Evolutionary conservation across 2,329 filamentous ascomycete genomes (phyloP).

Genomic region (Aureobasidium sp.): DNA sequence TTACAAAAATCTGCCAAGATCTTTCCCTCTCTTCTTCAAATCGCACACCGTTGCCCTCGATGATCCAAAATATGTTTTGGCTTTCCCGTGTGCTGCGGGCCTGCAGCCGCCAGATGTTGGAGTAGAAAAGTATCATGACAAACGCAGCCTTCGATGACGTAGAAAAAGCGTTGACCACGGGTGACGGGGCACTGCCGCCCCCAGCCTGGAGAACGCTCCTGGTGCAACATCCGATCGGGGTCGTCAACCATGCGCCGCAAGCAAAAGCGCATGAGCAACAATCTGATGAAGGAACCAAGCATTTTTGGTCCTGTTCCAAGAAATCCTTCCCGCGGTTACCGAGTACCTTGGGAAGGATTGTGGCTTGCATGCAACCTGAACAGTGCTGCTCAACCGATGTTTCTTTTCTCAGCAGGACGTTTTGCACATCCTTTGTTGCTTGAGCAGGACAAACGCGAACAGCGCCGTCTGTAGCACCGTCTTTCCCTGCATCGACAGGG

Average conservation of each 20-base stretch:
- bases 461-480: background rate
- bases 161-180: background rate
- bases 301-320: background rate
- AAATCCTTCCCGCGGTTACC: background rate
- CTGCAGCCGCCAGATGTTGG: background rate
- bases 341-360: background rate
- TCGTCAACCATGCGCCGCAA: background rate
- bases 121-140: background rate
- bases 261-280: background rate
- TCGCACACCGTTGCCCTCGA: background rate
- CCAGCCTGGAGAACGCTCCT: background rate
- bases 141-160: background rate
- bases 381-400: conserved; percentile 2
- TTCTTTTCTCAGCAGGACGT: background rate
- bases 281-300: background rate
- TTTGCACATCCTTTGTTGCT: background rate
- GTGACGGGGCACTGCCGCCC: background rate
- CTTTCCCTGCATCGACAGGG: background rate
- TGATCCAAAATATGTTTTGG: conserved; percentile 3
- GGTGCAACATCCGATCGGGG: background rate
- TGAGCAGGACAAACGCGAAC: background rate
- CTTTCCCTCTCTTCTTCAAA: background rate
- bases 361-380: background rate
- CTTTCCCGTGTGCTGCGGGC: background rate
- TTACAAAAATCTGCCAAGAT: background rate